Evolutionary conservation across 257 asterid species (phyloP).

Genomic region (Forsythia suspensa): DNA sequence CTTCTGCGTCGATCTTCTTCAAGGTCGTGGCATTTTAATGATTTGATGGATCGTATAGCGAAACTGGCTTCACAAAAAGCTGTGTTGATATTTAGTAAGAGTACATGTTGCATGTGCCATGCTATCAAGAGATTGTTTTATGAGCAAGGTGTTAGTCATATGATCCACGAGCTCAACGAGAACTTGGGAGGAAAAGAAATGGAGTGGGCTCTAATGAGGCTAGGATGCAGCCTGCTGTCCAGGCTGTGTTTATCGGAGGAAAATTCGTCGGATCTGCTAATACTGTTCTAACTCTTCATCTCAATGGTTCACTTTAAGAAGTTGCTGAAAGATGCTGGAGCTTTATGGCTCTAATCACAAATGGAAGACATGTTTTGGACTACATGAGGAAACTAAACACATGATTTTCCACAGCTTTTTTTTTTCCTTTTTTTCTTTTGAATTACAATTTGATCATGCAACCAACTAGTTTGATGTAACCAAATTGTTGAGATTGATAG

Average conservation of each 20-base stretch:
- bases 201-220: conserved; percentile 11
- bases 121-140: conserved; percentile 16
- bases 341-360: conserved; percentile 62
- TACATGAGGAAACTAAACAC: not conserved
- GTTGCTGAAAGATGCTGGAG: conserved; percentile 84
- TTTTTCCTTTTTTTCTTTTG: too few relatives aligned
- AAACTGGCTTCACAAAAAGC: conserved; percentile 28
- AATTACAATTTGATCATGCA: not conserved
- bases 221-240: conserved; percentile 45
- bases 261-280: conserved; percentile 61
- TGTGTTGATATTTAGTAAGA: conserved; percentile 15
- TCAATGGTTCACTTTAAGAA: conserved; percentile 62
- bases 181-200: conserved; percentile 1
- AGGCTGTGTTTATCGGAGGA: conserved; percentile 72
- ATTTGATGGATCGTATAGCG: conserved; percentile 34
- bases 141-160: conserved; percentile 23
- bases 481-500: too few relatives aligned
- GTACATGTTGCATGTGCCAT: conserved; percentile 24
- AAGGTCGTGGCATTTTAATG: too few relatives aligned
- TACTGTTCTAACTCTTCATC: conserved; percentile 67
- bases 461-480: not conserved
- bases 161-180: conserved; percentile 20
- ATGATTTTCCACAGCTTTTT: not conserved
- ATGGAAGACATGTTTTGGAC: not conserved
- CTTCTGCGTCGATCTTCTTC: too few relatives aligned